Base-by-base conservation (phyloP, 78 protist genomes). In the Guillardia theta region DNA sequence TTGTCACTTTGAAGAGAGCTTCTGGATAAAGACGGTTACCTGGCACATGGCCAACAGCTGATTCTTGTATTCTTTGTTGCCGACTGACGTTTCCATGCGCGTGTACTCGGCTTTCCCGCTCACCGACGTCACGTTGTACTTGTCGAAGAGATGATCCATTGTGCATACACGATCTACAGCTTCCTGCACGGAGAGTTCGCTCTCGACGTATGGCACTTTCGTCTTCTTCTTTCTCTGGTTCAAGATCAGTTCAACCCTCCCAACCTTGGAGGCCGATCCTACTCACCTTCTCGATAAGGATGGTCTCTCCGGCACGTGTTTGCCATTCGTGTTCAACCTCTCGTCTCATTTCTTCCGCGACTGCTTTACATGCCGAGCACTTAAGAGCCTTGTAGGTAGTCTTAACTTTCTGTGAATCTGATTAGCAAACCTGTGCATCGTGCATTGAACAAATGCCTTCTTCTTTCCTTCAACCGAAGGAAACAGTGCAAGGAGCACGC, bases 331-430 rank as follows among this genome's bases (percentile, higher is more conserved):
- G 33, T 43, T 18, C 1, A 3, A 70, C 22, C 41, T 70, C 83
- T 4, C 6, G 22, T 43, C 41, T 70, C 83, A 70, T 70, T 70
- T 70, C 83, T 22, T 70, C 83, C 12, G 83, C 83, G 9, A 70
- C 41, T 4, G 83, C 83, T 24, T 70, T 70, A 43, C 83, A 70
- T 43, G 83, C 83, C 33, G 83, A 70, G 41, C 83, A 70, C 22
- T 70, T 70, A 36, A 70, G 83, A 22, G 33, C 41, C 22, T 70
- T 70, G 83, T 36, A 70, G 33, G 83, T 70, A 2, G 83, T 70
- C 83, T 70, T 70, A 2, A 70, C 83, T 43, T 70, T 70, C 83
- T 70, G n/a, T n/a, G n/a, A n/a, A n/a, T n/a, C n/a, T n/a, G n/a
- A n/a, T n/a, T n/a, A n/a, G n/a, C n/a, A n/a, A n/a, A n/a, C n/a